phyloP scores from a whole-genome alignment of 495 filamentous ascomycete genomes.

The Hypoxylon lienhwacheense region DNA sequence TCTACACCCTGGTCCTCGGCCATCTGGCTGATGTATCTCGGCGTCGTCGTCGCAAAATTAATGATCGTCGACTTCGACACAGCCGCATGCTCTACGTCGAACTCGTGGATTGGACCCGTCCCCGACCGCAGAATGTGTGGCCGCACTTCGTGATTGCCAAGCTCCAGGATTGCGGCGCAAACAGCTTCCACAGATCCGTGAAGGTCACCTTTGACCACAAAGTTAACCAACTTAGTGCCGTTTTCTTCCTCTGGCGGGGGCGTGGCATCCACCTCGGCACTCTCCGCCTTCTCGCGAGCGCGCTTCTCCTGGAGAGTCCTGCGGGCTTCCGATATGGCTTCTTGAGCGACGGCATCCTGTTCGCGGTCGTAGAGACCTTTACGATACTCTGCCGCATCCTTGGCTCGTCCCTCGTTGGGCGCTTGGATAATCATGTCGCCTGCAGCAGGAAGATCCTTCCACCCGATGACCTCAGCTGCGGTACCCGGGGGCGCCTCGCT shows the following conservation, averaged over 20 bases:
- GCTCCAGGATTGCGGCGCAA: slow-evolving; percentile 65
- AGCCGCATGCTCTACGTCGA: slow-evolving; percentile 85
- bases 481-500: slow-evolving; percentile 79
- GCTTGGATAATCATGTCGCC: slow-evolving; percentile 88
- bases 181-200: slow-evolving; percentile 92
- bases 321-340: slow-evolving; percentile 73
- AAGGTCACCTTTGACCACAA: slow-evolving; percentile 92
- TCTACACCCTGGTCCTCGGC: slow-evolving; percentile 70
- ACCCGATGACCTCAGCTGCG: slow-evolving; percentile 90
- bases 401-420: slow-evolving; percentile 73
- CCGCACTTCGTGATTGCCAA: slow-evolving; percentile 82
- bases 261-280: slow-evolving; percentile 22
- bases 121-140: slow-evolving; percentile 74
- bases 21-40: slow-evolving; percentile 65
- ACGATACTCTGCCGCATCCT: slow-evolving; percentile 77
- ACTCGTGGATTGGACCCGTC: slow-evolving; percentile 80
- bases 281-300: slow-evolving; percentile 46
- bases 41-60: slow-evolving; percentile 80
- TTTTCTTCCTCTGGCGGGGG: slow-evolving; percentile 38
- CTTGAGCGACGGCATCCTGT: slow-evolving; percentile 61
- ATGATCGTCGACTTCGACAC: slow-evolving; percentile 71
- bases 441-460: slow-evolving; percentile 87
- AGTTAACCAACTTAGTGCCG: slow-evolving; percentile 68
- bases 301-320: slow-evolving; percentile 62
- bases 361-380: slow-evolving; percentile 52